Evolutionary conservation across 495 filamentous ascomycete species (phyloP).

Genomic region (Penicillium atrosanguineum): DNA sequence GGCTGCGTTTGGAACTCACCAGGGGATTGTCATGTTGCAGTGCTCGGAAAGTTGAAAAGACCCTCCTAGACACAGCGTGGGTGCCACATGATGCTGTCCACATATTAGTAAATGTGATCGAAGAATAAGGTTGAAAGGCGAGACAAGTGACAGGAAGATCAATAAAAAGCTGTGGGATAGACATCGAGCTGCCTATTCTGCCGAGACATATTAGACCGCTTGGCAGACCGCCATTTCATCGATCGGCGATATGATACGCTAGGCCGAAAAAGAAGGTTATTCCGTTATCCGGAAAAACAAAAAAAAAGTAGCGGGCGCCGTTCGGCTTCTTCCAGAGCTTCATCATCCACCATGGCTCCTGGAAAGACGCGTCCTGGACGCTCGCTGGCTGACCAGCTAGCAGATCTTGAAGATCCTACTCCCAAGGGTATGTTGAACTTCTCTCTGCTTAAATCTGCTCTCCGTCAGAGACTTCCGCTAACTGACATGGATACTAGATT

Average conservation of each 20-base stretch:
- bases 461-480: conserved; percentile 10
- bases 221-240: neutral
- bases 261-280: conserved; percentile 14
- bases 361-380: conserved; percentile 25
- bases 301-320: conserved; percentile 22
- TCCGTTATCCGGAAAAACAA: conserved; percentile 39
- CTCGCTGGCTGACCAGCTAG: conserved; percentile 63
- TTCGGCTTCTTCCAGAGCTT: conserved; percentile 8
- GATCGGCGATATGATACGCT: neutral
- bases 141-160: neutral
- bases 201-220: conserved; percentile 9
- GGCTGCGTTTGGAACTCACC: conserved; percentile 43
- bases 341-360: conserved; percentile 24
- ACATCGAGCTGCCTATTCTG: conserved; percentile 18
- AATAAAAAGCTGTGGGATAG: neutral
- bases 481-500: conserved; percentile 53
- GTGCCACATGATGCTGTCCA: neutral
- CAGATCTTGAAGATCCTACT: conserved; percentile 60
- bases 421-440: conserved; percentile 50
- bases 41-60: conserved; percentile 62
- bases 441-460: neutral
- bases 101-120: conserved; percentile 7
- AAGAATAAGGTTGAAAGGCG: neutral
- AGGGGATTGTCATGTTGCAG: conserved; percentile 90
- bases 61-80: conserved; percentile 17